Percentiles rank a stretch among this genome's conserved stretches.
Evolutionary conservation across 768 basidiomycete species (phyloP).

Genomic region (Amanita rubescens): DNA sequence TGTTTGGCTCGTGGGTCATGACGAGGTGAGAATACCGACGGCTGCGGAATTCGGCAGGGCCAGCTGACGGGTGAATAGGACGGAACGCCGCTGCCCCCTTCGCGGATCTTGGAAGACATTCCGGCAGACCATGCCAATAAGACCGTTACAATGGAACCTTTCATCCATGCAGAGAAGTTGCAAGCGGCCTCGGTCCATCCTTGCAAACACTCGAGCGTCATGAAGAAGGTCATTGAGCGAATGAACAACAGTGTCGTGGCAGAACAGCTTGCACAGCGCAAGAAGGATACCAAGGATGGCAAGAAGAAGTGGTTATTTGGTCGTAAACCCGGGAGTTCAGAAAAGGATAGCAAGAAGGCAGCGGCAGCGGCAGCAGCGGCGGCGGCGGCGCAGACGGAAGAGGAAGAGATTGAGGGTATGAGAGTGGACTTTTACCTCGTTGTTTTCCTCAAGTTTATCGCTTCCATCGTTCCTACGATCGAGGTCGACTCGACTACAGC

Average conservation of each 20-base stretch:
- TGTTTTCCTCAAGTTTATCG: slow-evolving; percentile 99
- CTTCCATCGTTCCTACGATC: slow-evolving; percentile 96
- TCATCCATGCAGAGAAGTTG: slow-evolving; percentile 85
- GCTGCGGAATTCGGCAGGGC: not conserved
- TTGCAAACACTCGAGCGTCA: slow-evolving; percentile 97
- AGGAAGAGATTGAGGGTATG: slow-evolving; percentile 82
- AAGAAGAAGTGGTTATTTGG: slow-evolving; percentile 87
- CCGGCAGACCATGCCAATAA: slow-evolving; percentile 97
- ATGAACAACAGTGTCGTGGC: slow-evolving; percentile 89
- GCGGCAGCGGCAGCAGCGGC: too few relatives aligned
- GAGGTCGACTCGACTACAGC: slow-evolving; percentile 92
- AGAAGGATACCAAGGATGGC: slow-evolving; percentile 42
- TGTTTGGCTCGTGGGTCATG: slow-evolving; percentile 96
- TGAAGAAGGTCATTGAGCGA: slow-evolving; percentile 99
- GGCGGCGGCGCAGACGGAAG: slow-evolving; percentile 39
- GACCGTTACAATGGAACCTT: slow-evolving; percentile 97
- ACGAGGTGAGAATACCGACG: slow-evolving; percentile 54
- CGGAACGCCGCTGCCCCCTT: slow-evolving; percentile 77
- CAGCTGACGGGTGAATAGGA: slow-evolving; percentile 45
- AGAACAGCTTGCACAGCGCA: slow-evolving; percentile 68
- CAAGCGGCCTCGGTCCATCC: slow-evolving; percentile 94
- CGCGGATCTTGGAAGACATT: slow-evolving; percentile 95
- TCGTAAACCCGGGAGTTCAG: slow-evolving; percentile 58
- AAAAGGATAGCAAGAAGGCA: slow-evolving; percentile 44
- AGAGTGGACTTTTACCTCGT: slow-evolving; percentile 97